phyloP scores from a whole-genome alignment of 2,329 filamentous ascomycete species.

The Chaetomiaceae sp. region DNA sequence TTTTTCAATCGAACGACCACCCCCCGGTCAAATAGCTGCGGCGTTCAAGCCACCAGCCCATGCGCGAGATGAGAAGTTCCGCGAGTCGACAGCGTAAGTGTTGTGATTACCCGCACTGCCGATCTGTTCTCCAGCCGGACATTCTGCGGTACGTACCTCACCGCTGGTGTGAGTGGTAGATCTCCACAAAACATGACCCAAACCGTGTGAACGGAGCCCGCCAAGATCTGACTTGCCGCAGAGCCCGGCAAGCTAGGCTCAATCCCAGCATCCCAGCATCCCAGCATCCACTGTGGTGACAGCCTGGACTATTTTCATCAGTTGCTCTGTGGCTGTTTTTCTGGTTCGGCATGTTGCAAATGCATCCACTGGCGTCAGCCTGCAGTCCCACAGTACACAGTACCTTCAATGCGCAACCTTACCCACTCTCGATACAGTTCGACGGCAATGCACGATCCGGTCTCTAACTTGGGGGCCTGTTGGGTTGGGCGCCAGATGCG shows the following conservation, averaged over 20 bases:
- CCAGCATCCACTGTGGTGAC: neutral
- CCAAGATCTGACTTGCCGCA: neutral
- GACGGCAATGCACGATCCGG: conserved; percentile 4
- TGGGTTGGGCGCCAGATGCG: too few relatives aligned
- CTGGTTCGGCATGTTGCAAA: neutral
- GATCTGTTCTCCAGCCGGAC: too few relatives aligned
- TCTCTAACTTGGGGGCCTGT: neutral
- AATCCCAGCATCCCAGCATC: neutral
- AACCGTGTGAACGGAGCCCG: neutral
- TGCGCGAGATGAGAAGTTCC: too few relatives aligned
- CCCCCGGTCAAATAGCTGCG: too few relatives aligned
- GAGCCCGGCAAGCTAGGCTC: neutral
- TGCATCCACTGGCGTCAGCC: neutral
- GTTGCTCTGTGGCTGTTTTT: neutral
- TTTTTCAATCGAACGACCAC: too few relatives aligned
- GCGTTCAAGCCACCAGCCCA: too few relatives aligned
- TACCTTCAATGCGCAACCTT: neutral
- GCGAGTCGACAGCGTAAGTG: too few relatives aligned
- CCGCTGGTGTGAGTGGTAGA: too few relatives aligned
- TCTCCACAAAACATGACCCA: neutral
- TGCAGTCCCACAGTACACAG: too few relatives aligned
- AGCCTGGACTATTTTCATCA: conserved; percentile 7
- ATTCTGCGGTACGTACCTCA: neutral
- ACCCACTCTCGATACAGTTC: neutral
- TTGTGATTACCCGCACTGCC: too few relatives aligned